Evolutionary conservation across 768 basidiomycete genomes (phyloP).

Genomic region (Boletus bicolor): DNA sequence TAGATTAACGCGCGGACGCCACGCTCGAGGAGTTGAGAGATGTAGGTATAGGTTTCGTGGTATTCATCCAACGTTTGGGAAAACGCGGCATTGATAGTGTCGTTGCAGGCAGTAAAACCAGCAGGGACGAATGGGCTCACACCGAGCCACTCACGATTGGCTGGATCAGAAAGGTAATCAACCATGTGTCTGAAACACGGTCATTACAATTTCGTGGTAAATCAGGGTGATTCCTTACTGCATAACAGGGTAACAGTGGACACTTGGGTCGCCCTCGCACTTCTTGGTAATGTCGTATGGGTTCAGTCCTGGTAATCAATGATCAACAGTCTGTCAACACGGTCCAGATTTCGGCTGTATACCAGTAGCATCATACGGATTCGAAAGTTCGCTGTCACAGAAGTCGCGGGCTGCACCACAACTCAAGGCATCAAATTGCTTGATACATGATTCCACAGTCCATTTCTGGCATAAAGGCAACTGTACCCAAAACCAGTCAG

Average conservation of each 20-base stretch:
- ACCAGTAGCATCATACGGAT: slow-evolving; percentile 26
- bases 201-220: not conserved
- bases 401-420: slow-evolving; percentile 65
- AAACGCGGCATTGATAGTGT: slow-evolving; percentile 48
- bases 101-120: slow-evolving; percentile 37
- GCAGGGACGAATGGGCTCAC: slow-evolving; percentile 44
- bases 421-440: slow-evolving; percentile 60
- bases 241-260: slow-evolving; percentile 60
- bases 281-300: slow-evolving; percentile 64
- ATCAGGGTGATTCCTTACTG: slow-evolving; percentile 23
- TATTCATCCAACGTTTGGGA: slow-evolving; percentile 37
- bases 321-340: not conserved
- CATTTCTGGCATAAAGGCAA: slow-evolving; percentile 65
- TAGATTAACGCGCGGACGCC: slow-evolving; percentile 67
- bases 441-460: slow-evolving; percentile 54
- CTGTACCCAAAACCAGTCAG: slow-evolving; percentile 30
- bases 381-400: slow-evolving; percentile 45
- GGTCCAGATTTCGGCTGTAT: not conserved
- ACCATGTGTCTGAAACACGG: slow-evolving; percentile 43
- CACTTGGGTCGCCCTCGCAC: slow-evolving; percentile 49
- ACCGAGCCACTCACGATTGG: slow-evolving; percentile 52
- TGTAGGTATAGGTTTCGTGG: slow-evolving; percentile 28
- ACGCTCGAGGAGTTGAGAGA: slow-evolving; percentile 59
- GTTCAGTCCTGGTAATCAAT: slow-evolving; percentile 37
- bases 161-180: slow-evolving; percentile 56